These are phyloP conservation scores for Neofusicoccum ribis DNA, from an alignment of 2,329 filamentous ascomycete genomes.

Conservation along the genomic window DNA sequence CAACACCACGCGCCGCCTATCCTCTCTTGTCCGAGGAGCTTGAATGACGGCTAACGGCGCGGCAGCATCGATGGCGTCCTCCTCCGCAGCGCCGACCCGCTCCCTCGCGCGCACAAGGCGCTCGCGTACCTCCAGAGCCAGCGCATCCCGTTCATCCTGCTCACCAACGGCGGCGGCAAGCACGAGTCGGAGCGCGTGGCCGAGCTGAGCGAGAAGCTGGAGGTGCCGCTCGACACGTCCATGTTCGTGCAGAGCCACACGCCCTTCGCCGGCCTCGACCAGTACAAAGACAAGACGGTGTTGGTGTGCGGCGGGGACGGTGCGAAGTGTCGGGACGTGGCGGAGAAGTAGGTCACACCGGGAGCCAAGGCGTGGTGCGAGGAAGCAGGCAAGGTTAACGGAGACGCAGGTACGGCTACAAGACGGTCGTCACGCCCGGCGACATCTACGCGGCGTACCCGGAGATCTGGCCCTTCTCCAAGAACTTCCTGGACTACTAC, in stretches of 20 bases:
- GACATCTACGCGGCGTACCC: slow-evolving; percentile 78
- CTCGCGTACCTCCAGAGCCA: slow-evolving; percentile 71
- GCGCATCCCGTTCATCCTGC: slow-evolving; percentile 84
- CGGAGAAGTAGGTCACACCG: slow-evolving; percentile 54
- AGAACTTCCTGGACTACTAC: slow-evolving; percentile 65
- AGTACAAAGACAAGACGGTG: slow-evolving; percentile 56
- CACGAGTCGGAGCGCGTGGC: slow-evolving; percentile 72
- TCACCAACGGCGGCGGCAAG: slow-evolving; percentile 94
- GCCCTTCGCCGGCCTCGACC: slow-evolving; percentile 69
- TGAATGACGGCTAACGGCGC: slow-evolving; percentile 28
- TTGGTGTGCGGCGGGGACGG: slow-evolving; percentile 51
- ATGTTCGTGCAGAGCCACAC: slow-evolving; percentile 91
- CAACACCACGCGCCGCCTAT: neutral
- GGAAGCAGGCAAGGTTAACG: neutral
- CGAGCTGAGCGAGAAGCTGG: slow-evolving; percentile 67
- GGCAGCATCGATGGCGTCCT: slow-evolving; percentile 90
- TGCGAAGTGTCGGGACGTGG: slow-evolving; percentile 67
- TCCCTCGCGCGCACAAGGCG: slow-evolving; percentile 75
- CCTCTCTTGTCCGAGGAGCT: neutral
- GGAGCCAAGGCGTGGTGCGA: neutral
- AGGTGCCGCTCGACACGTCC: slow-evolving; percentile 62
- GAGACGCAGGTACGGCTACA: slow-evolving; percentile 65
- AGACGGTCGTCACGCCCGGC: slow-evolving; percentile 77
- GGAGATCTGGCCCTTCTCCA: slow-evolving; percentile 75
- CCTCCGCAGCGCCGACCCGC: slow-evolving; percentile 74